phyloP scores from a whole-genome alignment of 2,329 filamentous ascomycete species.

The Cladophialophora immunda region DNA sequence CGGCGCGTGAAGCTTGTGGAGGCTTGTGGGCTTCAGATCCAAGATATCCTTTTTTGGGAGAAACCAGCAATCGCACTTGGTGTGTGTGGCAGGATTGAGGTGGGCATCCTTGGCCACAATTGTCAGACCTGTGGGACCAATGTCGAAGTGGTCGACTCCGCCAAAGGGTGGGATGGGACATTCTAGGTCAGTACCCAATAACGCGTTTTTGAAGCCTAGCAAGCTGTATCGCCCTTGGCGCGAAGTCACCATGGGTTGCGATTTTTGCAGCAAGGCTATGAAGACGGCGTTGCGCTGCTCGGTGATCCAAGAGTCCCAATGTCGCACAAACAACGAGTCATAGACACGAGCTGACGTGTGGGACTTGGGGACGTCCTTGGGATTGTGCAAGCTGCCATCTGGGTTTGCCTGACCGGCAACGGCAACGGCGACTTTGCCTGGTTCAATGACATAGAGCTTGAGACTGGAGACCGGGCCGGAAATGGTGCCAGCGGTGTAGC shows the following conservation, averaged over 20 bases:
- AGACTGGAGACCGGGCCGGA: slow-evolving; percentile 56
- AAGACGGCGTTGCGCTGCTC: slow-evolving; percentile 61
- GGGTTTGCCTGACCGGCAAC: slow-evolving; percentile 57
- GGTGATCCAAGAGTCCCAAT: slow-evolving; percentile 62
- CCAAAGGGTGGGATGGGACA: slow-evolving; percentile 59
- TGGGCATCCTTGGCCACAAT: slow-evolving; percentile 57
- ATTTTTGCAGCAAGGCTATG: slow-evolving; percentile 56
- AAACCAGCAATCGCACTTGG: slow-evolving; percentile 56
- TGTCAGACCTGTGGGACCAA: slow-evolving; percentile 50
- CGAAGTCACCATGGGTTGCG: slow-evolving; percentile 48
- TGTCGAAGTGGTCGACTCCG: slow-evolving; percentile 56
- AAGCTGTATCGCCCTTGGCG: slow-evolving; percentile 49
- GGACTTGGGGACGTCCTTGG: slow-evolving; percentile 58
- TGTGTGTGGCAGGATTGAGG: slow-evolving; percentile 57
- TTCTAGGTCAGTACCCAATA: slow-evolving; percentile 52
- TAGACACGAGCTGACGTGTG: slow-evolving; percentile 58
- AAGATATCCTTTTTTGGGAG: slow-evolving; percentile 54
- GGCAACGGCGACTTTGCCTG: slow-evolving; percentile 55
- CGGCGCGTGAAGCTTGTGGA: slow-evolving; percentile 46
- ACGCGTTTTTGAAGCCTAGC: slow-evolving; percentile 55
- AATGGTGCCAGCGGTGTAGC: slow-evolving; percentile 56
- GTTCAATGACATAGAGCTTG: slow-evolving; percentile 53
- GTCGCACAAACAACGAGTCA: slow-evolving; percentile 61
- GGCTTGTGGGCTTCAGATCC: slow-evolving; percentile 45
- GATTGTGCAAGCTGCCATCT: slow-evolving; percentile 59